Conservation (phyloP, 73 alveolate species). For the Paramecium sonneborni region DNA sequence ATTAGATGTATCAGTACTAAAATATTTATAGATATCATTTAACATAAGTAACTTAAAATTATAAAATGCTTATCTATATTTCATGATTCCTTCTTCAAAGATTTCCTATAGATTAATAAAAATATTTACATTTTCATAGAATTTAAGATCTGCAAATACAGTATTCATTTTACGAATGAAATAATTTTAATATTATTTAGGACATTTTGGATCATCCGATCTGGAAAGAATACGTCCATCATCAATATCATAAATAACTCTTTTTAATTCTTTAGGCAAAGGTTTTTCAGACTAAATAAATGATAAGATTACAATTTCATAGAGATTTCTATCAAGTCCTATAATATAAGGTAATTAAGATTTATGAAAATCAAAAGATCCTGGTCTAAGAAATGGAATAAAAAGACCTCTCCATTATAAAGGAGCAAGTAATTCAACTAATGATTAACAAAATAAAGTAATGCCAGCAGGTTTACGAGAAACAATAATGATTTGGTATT, state of each 20-base stretch:
- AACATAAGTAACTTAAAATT: constrained; percentile 12
- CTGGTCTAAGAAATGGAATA: constrained; percentile 39
- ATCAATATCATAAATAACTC: constrained; percentile 53
- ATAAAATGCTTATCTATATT: constrained; percentile 38
- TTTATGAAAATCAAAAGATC: constrained; percentile 43
- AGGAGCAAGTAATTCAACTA: constrained; percentile 43
- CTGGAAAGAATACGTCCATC: constrained; percentile 24
- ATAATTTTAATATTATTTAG: constrained; percentile 29
- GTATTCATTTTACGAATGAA: constrained; percentile 1
- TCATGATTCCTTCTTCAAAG: constrained; percentile 41
- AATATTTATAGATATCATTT: constrained; percentile 31
- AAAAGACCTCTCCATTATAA: constrained; percentile 34
- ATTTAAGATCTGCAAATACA: constrained; percentile 55
- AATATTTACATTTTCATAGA: constrained; percentile 16
- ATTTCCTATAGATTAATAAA: not conserved
- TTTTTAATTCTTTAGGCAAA: constrained; percentile 37
- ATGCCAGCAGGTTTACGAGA: constrained; percentile 58
- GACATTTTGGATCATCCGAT: constrained; percentile 59
- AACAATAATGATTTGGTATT: constrained; percentile 10
- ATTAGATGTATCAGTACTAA: not conserved
- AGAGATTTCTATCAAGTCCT: constrained; percentile 49
- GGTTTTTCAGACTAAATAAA: constrained; percentile 21
- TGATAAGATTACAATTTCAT: constrained; percentile 13
- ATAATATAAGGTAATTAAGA: constrained; percentile 25
- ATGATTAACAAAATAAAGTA: constrained; percentile 41